Evolutionary conservation across 139 green algal genomes (phyloP).

Genomic region (Micractinium sp.): DNA sequence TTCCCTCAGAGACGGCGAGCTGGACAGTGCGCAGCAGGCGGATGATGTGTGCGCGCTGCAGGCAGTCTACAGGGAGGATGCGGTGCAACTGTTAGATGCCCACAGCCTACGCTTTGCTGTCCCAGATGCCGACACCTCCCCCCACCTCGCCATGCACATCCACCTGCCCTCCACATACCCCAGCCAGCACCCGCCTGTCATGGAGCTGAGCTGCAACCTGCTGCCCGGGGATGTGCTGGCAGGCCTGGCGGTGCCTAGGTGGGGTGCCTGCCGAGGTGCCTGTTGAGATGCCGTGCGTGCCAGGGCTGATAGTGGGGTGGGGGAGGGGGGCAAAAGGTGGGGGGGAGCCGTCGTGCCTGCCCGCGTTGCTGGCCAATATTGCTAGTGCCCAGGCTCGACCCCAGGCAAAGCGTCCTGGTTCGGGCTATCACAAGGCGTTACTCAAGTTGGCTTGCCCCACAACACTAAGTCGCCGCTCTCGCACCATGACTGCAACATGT

Average conservation of each 20-base stretch:
- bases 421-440: too few relatives aligned
- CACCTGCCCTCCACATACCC: slow-evolving; percentile 72
- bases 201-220: slow-evolving; percentile 55
- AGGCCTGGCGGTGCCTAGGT: slow-evolving; percentile 24
- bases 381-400: too few relatives aligned
- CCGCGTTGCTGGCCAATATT: too few relatives aligned
- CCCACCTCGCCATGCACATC: slow-evolving; percentile 38
- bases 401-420: too few relatives aligned
- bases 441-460: too few relatives aligned
- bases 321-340: too few relatives aligned
- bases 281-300: too few relatives aligned
- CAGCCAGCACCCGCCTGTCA: slow-evolving; percentile 45
- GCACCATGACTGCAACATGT: too few relatives aligned
- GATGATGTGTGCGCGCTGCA: slow-evolving; percentile 69
- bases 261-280: too few relatives aligned
- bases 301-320: too few relatives aligned
- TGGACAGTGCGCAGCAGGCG: slow-evolving; percentile 43
- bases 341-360: too few relatives aligned
- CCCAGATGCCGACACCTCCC: background rate
- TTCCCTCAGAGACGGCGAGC: background rate
- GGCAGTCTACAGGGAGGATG: slow-evolving; percentile 71
- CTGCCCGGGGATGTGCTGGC: slow-evolving; percentile 42
- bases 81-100: slow-evolving; percentile 7
- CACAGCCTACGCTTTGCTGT: slow-evolving; percentile 16
- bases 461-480: too few relatives aligned